A percentile compares a stretch with the other conserved stretches of the same genome.
Evolutionary conservation across 2,329 filamentous ascomycete species (phyloP).

Genomic region (Coleophoma crateriformis): DNA sequence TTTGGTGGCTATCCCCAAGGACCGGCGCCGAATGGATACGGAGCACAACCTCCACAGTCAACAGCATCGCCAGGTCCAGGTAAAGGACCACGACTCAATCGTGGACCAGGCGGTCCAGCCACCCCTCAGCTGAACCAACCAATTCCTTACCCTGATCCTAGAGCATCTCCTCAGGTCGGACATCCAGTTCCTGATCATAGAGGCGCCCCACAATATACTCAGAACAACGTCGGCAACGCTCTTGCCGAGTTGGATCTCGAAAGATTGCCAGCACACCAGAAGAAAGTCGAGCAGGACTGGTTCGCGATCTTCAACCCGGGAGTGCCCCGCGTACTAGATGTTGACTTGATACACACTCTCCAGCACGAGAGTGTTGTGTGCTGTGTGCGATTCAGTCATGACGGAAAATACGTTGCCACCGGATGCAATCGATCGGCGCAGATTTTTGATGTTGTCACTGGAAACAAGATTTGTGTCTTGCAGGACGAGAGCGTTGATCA

Average conservation of each 20-base stretch:
- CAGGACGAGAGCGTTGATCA: conserved; percentile 86
- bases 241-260: conserved; percentile 86
- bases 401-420: conserved; percentile 93
- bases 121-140: conserved; percentile 90
- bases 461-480: conserved; percentile 81
- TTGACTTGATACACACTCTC: conserved; percentile 89
- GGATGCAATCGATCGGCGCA: conserved; percentile 99
- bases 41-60: conserved; percentile 73
- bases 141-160: conserved; percentile 77
- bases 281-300: conserved; percentile 89
- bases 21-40: conserved; percentile 62
- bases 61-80: conserved; percentile 83
- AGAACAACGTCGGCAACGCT: conserved; percentile 57
- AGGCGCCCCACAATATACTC: conserved; percentile 37
- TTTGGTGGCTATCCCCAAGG: conserved; percentile 55
- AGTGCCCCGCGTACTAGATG: conserved; percentile 83
- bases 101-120: conserved; percentile 66
- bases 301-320: conserved; percentile 95
- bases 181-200: conserved; percentile 73
- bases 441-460: conserved; percentile 89
- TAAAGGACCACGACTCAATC: conserved; percentile 60
- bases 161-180: conserved; percentile 79
- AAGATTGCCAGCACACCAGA: conserved; percentile 75
- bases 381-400: conserved; percentile 93
- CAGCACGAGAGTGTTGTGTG: conserved; percentile 95